These are phyloP conservation scores for Viola pubescens DNA, from an alignment of 441 rosid species.

Conservation along the genomic window DNA sequence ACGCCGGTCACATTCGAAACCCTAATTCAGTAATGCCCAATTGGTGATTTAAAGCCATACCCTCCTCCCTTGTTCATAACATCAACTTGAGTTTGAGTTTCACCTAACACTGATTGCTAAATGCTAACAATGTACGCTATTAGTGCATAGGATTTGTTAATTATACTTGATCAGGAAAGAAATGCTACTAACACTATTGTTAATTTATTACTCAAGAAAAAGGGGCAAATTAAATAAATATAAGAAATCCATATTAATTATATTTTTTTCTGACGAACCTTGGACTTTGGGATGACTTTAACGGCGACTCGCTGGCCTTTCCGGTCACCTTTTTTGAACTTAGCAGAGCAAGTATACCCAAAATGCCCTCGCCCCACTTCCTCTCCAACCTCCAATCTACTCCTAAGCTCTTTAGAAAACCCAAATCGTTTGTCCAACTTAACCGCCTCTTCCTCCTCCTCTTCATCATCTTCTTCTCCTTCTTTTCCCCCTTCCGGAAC, in stretches of 20 bases:
- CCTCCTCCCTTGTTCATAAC: no score
- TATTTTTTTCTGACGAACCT: slow-evolving; percentile 32
- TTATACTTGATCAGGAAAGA: no score
- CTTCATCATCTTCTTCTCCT: slow-evolving; percentile 48
- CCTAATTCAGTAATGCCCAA: no score
- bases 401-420: slow-evolving; percentile 67
- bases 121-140: no score
- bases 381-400: slow-evolving; percentile 61
- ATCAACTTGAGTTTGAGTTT: no score
- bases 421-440: slow-evolving; percentile 87
- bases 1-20: no score
- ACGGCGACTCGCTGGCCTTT: slow-evolving; percentile 84
- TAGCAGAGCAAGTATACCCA: slow-evolving; percentile 92
- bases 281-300: slow-evolving; percentile 84
- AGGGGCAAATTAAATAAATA: neutral
- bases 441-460: slow-evolving; percentile 38
- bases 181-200: no score
- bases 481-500: slow-evolving; percentile 19
- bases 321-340: slow-evolving; percentile 75
- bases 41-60: no score
- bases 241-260: neutral
- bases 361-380: slow-evolving; percentile 97
- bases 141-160: no score
- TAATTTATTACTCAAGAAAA: no score
- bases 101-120: no score